Evolutionary conservation across 495 filamentous ascomycete species (phyloP).

Genomic region (Lasiosphaeria miniovina): DNA sequence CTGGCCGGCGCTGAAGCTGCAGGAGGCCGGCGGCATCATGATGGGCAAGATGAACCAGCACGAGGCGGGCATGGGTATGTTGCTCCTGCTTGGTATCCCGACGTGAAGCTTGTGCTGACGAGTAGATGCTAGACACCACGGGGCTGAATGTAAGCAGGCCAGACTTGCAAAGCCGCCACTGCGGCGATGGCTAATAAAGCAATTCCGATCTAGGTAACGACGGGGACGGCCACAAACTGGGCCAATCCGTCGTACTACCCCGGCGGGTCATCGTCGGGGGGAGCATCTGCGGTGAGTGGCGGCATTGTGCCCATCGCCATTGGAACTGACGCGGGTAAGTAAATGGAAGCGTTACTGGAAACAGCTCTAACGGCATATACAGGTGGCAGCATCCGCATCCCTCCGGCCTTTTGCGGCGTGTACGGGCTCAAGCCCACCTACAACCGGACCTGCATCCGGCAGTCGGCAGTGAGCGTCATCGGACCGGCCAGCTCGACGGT

Average conservation of each 20-base stretch:
- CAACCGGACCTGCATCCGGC: constrained; percentile 59
- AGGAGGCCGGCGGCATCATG: constrained; percentile 76
- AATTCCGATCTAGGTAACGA: constrained; percentile 58
- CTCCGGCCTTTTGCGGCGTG: constrained; percentile 76
- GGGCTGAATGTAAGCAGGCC: constrained; percentile 17
- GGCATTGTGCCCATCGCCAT: constrained; percentile 80
- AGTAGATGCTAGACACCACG: constrained; percentile 26
- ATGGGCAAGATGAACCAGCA: constrained; percentile 91
- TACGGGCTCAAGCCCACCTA: constrained; percentile 87
- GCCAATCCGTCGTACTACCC: constrained; percentile 77
- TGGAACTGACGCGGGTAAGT: constrained; percentile 70
- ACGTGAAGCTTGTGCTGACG: constrained; percentile 1
- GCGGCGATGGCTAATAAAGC: neutral
- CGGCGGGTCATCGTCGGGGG: constrained; percentile 85
- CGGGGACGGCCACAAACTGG: constrained; percentile 81
- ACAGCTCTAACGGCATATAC: neutral
- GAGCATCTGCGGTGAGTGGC: constrained; percentile 70
- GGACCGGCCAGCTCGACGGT: constrained; percentile 79
- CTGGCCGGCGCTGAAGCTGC: constrained; percentile 74
- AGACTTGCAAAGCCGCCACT: no score
- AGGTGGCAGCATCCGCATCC: constrained; percentile 79
- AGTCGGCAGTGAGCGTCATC: constrained; percentile 60
- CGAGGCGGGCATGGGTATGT: constrained; percentile 62
- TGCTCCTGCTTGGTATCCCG: neutral
- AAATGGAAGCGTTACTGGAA: neutral